Evolutionary conservation across 208 protist species (phyloP).

Genomic region (Wallacemonas sp.): DNA sequence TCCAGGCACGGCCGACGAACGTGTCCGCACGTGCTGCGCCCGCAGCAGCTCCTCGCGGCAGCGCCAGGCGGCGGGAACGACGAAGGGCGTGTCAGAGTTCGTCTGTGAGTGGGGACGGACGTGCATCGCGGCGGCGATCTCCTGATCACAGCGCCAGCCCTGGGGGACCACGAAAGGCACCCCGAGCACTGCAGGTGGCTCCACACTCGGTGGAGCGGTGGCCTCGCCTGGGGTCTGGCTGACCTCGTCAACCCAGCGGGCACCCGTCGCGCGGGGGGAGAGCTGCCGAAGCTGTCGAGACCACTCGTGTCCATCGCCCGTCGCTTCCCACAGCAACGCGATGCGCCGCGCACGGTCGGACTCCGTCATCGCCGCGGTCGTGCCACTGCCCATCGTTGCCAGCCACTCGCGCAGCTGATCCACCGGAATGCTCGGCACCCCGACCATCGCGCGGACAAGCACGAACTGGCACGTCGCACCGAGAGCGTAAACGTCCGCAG

Average conservation of each 20-base stretch:
- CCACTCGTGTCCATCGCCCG: neutral
- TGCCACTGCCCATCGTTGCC: no score
- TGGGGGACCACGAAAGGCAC: neutral
- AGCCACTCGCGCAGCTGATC: no score
- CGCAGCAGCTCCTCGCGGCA: conserved; percentile 17
- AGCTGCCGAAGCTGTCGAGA: neutral
- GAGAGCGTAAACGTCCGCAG: conserved; percentile 34
- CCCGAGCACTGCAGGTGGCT: no score
- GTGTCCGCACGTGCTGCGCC: conserved; percentile 9
- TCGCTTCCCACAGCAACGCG: neutral
- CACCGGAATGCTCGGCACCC: neutral
- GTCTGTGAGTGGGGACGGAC: no score
- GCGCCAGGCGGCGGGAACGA: conserved; percentile 28
- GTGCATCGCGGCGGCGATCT: neutral
- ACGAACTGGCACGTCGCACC: conserved; percentile 29
- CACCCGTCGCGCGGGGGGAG: conserved; percentile 13
- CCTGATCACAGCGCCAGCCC: neutral
- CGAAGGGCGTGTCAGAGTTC: conserved; percentile 12
- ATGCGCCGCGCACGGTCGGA: no score
- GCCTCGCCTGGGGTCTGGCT: no score
- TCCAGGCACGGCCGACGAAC: neutral
- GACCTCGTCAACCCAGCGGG: conserved; percentile 27
- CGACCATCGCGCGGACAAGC: conserved; percentile 11
- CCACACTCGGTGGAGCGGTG: no score
- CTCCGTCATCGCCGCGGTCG: no score